phyloP scores from a whole-genome alignment of 139 green algal genomes.

The Coelastrella sp. region DNA sequence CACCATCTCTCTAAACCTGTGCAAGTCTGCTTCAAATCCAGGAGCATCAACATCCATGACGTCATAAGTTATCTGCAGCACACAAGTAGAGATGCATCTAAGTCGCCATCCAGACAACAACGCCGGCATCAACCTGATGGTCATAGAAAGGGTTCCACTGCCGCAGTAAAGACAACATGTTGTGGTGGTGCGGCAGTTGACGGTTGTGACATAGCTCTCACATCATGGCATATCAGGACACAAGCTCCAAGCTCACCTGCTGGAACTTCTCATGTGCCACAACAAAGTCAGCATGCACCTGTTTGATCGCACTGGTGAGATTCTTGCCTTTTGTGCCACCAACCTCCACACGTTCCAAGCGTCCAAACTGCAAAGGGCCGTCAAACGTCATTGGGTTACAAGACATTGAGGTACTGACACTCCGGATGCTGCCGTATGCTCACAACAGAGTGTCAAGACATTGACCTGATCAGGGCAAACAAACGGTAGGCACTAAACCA shows the following conservation, averaged over 20 bases:
- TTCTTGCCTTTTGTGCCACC: conserved; percentile 77
- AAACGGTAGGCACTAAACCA: no score
- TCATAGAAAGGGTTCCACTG: not conserved
- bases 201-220: not conserved
- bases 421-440: not conserved
- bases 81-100: no score
- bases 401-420: not conserved
- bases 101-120: no score
- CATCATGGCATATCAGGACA: no score
- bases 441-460: not conserved
- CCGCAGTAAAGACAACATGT: not conserved
- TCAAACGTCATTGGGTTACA: not conserved
- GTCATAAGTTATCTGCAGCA: conserved; percentile 77
- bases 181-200: not conserved
- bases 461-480: no score
- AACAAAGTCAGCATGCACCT: conserved; percentile 84
- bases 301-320: conserved; percentile 67
- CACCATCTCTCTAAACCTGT: conserved; percentile 69
- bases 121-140: not conserved
- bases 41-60: conserved; percentile 81
- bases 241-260: conserved; percentile 54
- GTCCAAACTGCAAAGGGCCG: conserved; percentile 84
- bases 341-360: conserved; percentile 92
- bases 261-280: conserved; percentile 80
- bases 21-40: conserved; percentile 83